Base-by-base conservation (phyloP, 805 yeast species). In the Lipomyces orientalis region DNA sequence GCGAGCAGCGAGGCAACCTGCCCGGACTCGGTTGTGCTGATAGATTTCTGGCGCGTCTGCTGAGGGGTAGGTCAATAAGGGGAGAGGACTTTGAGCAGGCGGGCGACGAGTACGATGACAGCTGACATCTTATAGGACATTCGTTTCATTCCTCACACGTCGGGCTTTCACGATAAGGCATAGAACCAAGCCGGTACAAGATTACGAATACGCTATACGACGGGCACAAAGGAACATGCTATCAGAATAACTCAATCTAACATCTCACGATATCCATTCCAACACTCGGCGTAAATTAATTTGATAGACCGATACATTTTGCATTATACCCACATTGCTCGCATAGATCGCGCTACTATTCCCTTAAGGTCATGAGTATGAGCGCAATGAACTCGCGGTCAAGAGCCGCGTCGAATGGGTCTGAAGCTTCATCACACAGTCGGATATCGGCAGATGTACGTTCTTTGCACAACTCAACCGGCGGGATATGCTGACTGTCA, bases 391-490 rank as follows among this genome's bases (percentile, higher is more conserved):
- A 43, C n/a, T 25, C 10, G 34, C 31, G 68, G 54, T 43, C 62
- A 1, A 25, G 68, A 35, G 63, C 64, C 5, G 25, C 66, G 4
- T 65, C 68, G 43, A 58, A 16, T 31, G 65, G 34, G 22, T 65
- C 68, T 5, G 69, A 65, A 35, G 39, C 64, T 25, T 61, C 64
- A 25, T 14, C 52, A 5, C 62, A 60, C 31, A 54, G 64, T 25
- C 52, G 62, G 22, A 34, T 55, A 43, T 62, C 66, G 34, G 55
- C 58, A 22, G 69, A 66, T 22, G 68, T 65, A 46, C 10, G 68
- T 34, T 25, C n/a, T 14, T 37, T 10, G 14, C 39, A 10, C 2
- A 2, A 10, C 14, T 14, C 4, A 37, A 37, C 6, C 43, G 10
- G 43, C 12, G 9, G 5, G 5, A 3, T 43, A 19, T 25, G 35